phyloP scores from a whole-genome alignment of 768 basidiomycete species.

The Leccinum truebloodii region DNA sequence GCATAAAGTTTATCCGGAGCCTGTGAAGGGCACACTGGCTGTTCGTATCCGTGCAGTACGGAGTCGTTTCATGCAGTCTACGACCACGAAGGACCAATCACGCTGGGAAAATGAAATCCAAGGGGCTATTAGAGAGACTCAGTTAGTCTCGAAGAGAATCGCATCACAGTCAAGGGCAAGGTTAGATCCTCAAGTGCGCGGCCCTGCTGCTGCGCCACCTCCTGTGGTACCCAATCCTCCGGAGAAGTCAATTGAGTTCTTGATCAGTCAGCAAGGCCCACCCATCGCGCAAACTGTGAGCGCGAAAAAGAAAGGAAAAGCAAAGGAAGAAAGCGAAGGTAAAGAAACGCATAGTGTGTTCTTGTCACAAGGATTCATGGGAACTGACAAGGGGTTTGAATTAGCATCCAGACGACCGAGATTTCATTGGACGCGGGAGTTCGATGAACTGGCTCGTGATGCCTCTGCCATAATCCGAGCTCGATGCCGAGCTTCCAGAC shows the following conservation, averaged over 20 bases:
- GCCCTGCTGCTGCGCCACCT: constrained; percentile 30
- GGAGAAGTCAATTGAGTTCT: constrained; percentile 51
- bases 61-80: constrained; percentile 58
- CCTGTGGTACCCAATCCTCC: constrained; percentile 44
- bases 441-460: constrained; percentile 87
- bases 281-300: constrained; percentile 35
- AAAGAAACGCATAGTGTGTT: neutral
- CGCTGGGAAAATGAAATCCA: constrained; percentile 68
- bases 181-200: constrained; percentile 2
- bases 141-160: constrained; percentile 47
- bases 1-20: constrained; percentile 50
- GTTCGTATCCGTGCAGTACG: constrained; percentile 57
- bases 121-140: constrained; percentile 56
- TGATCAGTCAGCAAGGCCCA: constrained; percentile 56
- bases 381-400: constrained; percentile 8
- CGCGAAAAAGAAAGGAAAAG: constrained; percentile 37
- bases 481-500: constrained; percentile 63
- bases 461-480: constrained; percentile 79
- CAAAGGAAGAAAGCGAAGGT: constrained; percentile 34
- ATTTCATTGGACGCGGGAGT: constrained; percentile 84
- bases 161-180: constrained; percentile 36
- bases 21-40: constrained; percentile 47
- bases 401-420: constrained; percentile 51
- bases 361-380: neutral
- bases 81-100: constrained; percentile 44